Evolutionary conservation across 768 basidiomycete species (phyloP).

Genomic region (Coprinopsis strossmayeri): DNA sequence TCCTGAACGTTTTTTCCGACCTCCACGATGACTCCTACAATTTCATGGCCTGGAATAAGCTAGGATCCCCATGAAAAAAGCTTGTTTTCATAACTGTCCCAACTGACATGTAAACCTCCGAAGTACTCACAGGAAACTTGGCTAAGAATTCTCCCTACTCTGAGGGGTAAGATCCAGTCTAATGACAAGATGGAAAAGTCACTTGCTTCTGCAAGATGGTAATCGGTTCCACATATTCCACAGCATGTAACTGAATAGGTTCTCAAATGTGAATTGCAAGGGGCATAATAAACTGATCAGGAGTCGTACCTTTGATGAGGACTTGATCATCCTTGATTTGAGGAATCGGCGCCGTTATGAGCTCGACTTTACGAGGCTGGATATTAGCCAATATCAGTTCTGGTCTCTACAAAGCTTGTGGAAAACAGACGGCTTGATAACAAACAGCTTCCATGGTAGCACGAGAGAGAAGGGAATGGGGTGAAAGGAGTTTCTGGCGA

Average conservation of each 20-base stretch:
- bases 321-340: constrained; percentile 48
- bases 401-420: not conserved
- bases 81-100: no score
- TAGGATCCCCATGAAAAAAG: no score
- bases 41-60: constrained; percentile 41
- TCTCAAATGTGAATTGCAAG: not conserved
- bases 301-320: constrained; percentile 45
- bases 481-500: no score
- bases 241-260: constrained; percentile 25
- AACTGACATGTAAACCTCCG: no score
- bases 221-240: constrained; percentile 67
- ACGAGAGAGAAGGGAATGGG: not conserved
- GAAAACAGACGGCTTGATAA: constrained; percentile 12
- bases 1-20: constrained; percentile 77
- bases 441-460: constrained; percentile 14
- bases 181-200: not conserved
- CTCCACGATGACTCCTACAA: constrained; percentile 64
- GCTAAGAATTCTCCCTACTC: constrained; percentile 60
- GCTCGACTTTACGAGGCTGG: constrained; percentile 45
- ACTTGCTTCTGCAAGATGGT: constrained; percentile 43
- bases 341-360: constrained; percentile 46
- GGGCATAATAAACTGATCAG: not conserved
- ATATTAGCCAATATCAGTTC: not conserved
- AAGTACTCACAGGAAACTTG: constrained; percentile 63
- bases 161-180: constrained; percentile 18